phyloP scores from a whole-genome alignment of 805 yeast genomes.

The Starmerella khaoyaiensis region DNA sequence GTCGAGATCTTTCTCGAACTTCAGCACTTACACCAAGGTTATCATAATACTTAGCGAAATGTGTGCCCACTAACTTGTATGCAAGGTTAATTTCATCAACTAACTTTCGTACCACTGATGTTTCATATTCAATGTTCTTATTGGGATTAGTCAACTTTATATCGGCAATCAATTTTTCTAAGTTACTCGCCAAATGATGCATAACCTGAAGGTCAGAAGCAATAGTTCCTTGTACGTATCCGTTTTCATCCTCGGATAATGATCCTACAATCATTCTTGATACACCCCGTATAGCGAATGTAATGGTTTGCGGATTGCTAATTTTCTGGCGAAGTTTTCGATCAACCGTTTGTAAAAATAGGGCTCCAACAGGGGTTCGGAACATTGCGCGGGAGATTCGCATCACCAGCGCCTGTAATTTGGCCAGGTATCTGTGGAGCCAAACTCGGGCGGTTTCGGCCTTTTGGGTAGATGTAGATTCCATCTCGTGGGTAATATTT shows the following conservation, averaged over 20 bases:
- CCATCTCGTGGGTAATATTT: slow-evolving; percentile 1
- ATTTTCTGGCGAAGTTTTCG: slow-evolving; percentile 22
- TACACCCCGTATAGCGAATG: slow-evolving; percentile 26
- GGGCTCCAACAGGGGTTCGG: slow-evolving; percentile 24
- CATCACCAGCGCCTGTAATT: too few species aligned
- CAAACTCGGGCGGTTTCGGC: too few species aligned
- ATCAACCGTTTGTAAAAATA: slow-evolving; percentile 27
- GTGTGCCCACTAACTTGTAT: slow-evolving; percentile 21
- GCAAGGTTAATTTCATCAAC: slow-evolving; percentile 18
- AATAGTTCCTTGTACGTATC: slow-evolving; percentile 33
- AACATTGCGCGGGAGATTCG: too few species aligned
- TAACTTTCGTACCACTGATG: slow-evolving; percentile 13
- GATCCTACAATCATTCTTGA: slow-evolving; percentile 27
- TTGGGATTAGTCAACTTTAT: too few species aligned
- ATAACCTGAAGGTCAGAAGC: slow-evolving; percentile 23
- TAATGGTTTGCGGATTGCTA: slow-evolving; percentile 22
- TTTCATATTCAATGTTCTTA: too few species aligned
- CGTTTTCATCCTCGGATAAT: slow-evolving; percentile 29
- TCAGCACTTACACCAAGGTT: slow-evolving; percentile 19
- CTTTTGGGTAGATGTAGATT: slow-evolving; percentile 5
- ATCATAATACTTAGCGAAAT: slow-evolving; percentile 25
- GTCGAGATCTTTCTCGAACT: slow-evolving; percentile 5
- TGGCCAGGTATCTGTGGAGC: too few species aligned
- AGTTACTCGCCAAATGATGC: slow-evolving; percentile 2
- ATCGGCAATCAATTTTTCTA: slow-evolving; percentile 24